A percentile compares a stretch with the other conserved stretches of the same genome.
These are phyloP conservation scores for Globisporangium solare DNA, from an alignment of 352 stramenopile genomes.

Conservation along the genomic window DNA sequence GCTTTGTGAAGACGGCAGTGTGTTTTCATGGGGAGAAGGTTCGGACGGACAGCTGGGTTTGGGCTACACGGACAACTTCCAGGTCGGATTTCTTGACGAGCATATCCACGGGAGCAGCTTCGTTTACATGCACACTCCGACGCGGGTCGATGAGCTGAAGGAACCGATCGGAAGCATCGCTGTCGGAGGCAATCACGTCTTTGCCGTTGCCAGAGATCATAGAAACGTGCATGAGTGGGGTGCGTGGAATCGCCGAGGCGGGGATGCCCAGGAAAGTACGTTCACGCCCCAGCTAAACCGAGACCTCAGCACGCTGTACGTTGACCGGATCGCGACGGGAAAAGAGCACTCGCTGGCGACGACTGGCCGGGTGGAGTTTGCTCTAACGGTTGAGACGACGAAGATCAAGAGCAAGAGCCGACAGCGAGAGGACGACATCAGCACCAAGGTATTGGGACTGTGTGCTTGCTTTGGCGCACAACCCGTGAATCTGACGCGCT, in stretches of 20 bases:
- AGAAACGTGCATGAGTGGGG: slow-evolving; percentile 66
- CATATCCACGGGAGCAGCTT: slow-evolving; percentile 73
- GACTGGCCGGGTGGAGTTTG: slow-evolving; percentile 39
- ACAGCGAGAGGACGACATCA: slow-evolving; percentile 11
- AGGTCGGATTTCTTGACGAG: slow-evolving; percentile 61
- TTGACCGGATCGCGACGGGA: slow-evolving; percentile 44
- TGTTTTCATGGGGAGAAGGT: slow-evolving; percentile 72
- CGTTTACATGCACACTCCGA: slow-evolving; percentile 64
- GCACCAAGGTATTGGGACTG: slow-evolving; percentile 31
- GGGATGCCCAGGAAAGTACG: slow-evolving; percentile 41
- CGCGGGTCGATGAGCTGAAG: slow-evolving; percentile 49
- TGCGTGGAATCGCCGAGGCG: slow-evolving; percentile 46
- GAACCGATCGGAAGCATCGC: slow-evolving; percentile 47
- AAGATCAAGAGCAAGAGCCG: not conserved
- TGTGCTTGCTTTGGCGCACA: slow-evolving; percentile 51
- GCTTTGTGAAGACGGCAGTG: slow-evolving; percentile 62
- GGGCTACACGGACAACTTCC: slow-evolving; percentile 56
- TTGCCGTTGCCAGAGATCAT: slow-evolving; percentile 41
- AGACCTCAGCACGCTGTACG: slow-evolving; percentile 34
- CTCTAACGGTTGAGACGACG: slow-evolving; percentile 31
- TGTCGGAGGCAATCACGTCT: slow-evolving; percentile 69
- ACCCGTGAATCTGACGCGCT: slow-evolving; percentile 34
- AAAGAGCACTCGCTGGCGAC: slow-evolving; percentile 65
- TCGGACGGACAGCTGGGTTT: slow-evolving; percentile 70
- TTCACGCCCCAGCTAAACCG: slow-evolving; percentile 47